phyloP scores from a whole-genome alignment of 73 alveolate genomes.

The Tetrahymena thermophila region DNA sequence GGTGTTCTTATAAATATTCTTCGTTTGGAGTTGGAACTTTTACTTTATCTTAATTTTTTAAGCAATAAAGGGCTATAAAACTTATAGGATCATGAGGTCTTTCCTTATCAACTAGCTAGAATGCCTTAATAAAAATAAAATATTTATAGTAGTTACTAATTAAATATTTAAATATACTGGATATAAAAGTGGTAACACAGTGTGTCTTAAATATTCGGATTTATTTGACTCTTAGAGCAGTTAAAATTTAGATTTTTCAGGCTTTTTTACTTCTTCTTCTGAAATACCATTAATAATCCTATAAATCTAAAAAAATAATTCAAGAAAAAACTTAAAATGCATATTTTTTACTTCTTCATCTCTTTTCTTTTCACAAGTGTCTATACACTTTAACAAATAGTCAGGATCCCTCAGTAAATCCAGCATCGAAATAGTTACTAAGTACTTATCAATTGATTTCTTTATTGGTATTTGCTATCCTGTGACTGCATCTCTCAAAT shows the following conservation, averaged over 20 bases:
- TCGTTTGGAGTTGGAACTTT: constrained; percentile 52
- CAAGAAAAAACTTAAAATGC: neutral
- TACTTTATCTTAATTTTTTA: constrained; percentile 69
- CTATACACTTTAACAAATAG: constrained; percentile 78
- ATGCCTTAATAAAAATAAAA: neutral
- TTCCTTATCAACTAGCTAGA: constrained; percentile 65
- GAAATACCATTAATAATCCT: constrained; percentile 61
- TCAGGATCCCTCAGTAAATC: constrained; percentile 91
- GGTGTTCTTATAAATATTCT: neutral
- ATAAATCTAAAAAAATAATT: neutral
- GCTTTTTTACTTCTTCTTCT: constrained; percentile 51
- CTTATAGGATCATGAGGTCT: constrained; percentile 80
- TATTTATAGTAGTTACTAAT: neutral
- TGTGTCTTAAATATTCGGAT: constrained; percentile 65
- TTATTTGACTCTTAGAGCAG: constrained; percentile 51
- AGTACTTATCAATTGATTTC: constrained; percentile 72
- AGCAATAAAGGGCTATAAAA: constrained; percentile 65
- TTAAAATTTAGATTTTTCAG: constrained; percentile 71
- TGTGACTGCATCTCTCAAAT: constrained; percentile 80
- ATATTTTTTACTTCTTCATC: constrained; percentile 63
- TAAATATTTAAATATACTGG: constrained; percentile 22
- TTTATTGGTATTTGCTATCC: constrained; percentile 69
- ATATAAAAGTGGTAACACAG: constrained; percentile 70
- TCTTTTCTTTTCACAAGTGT: constrained; percentile 77
- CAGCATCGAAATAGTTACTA: constrained; percentile 80